Evolutionary conservation across 768 basidiomycete genomes (phyloP), one percentile per base, ranked within the genome.

Genomic region (Mycena rosella): DNA sequence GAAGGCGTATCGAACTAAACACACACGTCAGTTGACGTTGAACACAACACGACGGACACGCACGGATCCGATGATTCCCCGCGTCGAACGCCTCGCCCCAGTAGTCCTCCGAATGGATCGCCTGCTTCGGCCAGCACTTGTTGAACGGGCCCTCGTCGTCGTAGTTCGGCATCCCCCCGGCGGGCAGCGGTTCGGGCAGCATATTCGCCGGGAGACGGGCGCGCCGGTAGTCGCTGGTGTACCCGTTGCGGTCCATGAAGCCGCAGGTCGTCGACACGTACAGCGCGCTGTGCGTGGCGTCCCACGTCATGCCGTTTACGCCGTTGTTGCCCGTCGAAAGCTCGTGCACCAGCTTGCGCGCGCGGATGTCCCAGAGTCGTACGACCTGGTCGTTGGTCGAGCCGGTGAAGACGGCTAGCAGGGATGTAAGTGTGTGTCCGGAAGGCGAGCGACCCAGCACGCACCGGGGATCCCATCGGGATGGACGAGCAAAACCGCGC

Each of bases 291-390:
- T 48, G 65, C 22, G 44, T 57, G 13, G 15, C 69, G 52, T 76
- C 77, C 79, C 80, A 81, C 3, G 74, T 77, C 34, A 81, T 73
- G 18, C 67, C 68, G 1, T 47, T 54, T 5, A 81, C 79, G 1
- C 62, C 54, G 67, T 77, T 81, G 72, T 82, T 82, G 5, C 81
- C 81, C 8, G 80, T 80, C 22, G 78, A 68, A 44, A 82, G 78
- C 68, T 82, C 81, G 69, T 81, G 82, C 24, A 82, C 73, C 51
- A 71, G 60, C 26, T 68, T 67, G 38, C 72, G 74, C 1, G 75
- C 77, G 24, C 81, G 80, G 11, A 79, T 67, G 63, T 82, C 81
- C 79, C 79, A 82, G 45, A 80, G 47, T 56, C 79, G 78, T 65
- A 82, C 76, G 15, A 73, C 71, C 65, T 82, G 72, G 9, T 68